phyloP scores from a whole-genome alignment of 768 basidiomycete species.

The Suillus variegatus region DNA sequence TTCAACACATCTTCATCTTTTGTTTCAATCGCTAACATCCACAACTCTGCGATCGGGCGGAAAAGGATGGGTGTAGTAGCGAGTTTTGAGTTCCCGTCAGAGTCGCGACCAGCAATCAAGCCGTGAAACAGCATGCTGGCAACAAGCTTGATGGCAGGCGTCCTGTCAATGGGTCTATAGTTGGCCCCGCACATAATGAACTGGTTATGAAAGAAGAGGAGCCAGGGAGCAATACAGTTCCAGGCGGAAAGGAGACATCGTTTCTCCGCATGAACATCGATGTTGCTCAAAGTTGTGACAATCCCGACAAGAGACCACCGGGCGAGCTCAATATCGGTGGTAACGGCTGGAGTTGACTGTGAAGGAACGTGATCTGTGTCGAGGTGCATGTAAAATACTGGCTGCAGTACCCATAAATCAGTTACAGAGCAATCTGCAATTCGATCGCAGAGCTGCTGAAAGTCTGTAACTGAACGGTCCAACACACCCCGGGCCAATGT shows the following conservation, averaged over 20 bases:
- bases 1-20: neutral
- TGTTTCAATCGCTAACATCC: neutral
- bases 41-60: neutral
- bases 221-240: neutral
- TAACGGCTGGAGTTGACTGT: neutral
- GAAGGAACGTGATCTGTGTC: slow-evolving; percentile 1
- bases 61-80: neutral
- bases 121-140: neutral
- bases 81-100: neutral
- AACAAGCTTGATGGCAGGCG: neutral
- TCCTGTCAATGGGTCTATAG: neutral
- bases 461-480: neutral
- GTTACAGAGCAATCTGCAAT: neutral
- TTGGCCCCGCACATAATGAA: neutral
- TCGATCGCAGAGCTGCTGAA: neutral
- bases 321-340: slow-evolving; percentile 5
- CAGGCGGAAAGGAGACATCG: neutral
- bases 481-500: neutral
- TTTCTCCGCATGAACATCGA: neutral
- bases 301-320: neutral
- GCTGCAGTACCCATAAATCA: neutral
- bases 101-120: neutral
- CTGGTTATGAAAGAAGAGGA: slow-evolving; percentile 1
- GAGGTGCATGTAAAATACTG: slow-evolving; percentile 1
- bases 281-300: neutral